Evolutionary conservation across 176 grass and related monocot genomes (phyloP), one percentile per base, ranked within the genome.

Genomic region (Cenchrus purpureus): DNA sequence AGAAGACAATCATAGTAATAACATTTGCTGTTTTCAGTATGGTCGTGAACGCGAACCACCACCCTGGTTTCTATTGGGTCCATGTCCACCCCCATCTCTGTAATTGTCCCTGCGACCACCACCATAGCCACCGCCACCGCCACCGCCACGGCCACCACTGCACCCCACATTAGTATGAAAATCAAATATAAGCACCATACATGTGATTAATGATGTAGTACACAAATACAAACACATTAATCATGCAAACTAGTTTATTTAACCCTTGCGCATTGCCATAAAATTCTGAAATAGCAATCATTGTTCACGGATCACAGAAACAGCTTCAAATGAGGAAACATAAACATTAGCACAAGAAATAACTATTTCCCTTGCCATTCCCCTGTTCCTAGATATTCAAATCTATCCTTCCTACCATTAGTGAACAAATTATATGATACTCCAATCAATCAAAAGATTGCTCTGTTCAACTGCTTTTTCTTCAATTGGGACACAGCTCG

Each of bases 81-180:
- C 93, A 71, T 89, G 76, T 32, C 93, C 97, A 61, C 95, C 90
- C 43, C 97, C 90, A 53, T 98, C 95, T 50, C 93, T 88, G 82
- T 83, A 93, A 86, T 88, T 96, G 74, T 94, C 94, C 84, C 94
- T 96, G 40, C 97, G 94, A 60, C 91, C 91, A 13, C 92, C 96
- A 54, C 96, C 94, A 89, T 93, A 97, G 77, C 96, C 94, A 40
- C 37, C 37, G 86, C 92, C 51, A 54, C 50, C 95, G 71, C 91
- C 87, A 7, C 89, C 89, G 61, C 91, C 91, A 0, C 96, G 92
- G 69, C 91, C 89, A 19, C 95, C 94, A 28, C 97, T 86, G 50
- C 61, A 58, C 56, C 53, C 42, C 57, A 83, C 11, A 64, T 16
- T 0, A n/a, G 50, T 49, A 40, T 5, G 44, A 50, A 25, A 19